Conservation (phyloP, 192 early-diverging fungal genomes). For the Allomyces macrogynus region DNA sequence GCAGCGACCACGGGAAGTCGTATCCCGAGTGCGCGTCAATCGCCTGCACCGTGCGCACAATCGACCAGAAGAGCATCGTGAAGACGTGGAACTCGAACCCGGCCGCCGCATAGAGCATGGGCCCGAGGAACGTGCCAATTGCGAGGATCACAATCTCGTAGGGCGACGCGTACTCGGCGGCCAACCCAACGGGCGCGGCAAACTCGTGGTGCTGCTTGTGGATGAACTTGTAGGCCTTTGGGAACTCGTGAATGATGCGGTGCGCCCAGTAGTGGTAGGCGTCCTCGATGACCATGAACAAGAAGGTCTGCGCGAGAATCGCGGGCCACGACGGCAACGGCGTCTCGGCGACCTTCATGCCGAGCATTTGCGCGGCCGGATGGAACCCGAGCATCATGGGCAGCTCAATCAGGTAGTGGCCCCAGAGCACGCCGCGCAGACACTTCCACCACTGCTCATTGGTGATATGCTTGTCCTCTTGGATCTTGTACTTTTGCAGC, state of each 20-base stretch:
- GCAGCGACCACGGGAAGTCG: conserved; percentile 86
- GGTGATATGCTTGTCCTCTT: conserved; percentile 51
- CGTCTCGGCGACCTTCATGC: conserved; percentile 60
- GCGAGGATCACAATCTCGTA: conserved; percentile 68
- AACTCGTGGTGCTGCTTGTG: conserved; percentile 93
- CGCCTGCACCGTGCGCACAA: conserved; percentile 54
- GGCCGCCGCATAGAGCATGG: conserved; percentile 44
- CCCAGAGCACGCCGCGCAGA: conserved; percentile 41
- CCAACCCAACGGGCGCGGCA: conserved; percentile 67
- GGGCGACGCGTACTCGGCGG: conserved; percentile 80
- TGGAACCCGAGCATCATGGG: conserved; percentile 80
- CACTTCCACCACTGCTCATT: conserved; percentile 50
- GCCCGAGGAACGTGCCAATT: conserved; percentile 63
- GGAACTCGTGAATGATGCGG: conserved; percentile 59
- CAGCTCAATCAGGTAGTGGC: conserved; percentile 61
- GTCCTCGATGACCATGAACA: conserved; percentile 75
- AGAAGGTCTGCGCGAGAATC: conserved; percentile 39
- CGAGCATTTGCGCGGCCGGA: conserved; percentile 57
- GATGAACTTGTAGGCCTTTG: conserved; percentile 66
- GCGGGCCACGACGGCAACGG: conserved; percentile 61
- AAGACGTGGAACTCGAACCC: conserved; percentile 55
- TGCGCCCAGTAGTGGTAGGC: conserved; percentile 83
- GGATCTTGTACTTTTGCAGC: conserved; percentile 78
- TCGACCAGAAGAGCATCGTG: conserved; percentile 72
- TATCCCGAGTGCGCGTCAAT: conserved; percentile 86